Conservation (phyloP, 108 stramenopile species). For the Nannochloropsis salina region DNA sequence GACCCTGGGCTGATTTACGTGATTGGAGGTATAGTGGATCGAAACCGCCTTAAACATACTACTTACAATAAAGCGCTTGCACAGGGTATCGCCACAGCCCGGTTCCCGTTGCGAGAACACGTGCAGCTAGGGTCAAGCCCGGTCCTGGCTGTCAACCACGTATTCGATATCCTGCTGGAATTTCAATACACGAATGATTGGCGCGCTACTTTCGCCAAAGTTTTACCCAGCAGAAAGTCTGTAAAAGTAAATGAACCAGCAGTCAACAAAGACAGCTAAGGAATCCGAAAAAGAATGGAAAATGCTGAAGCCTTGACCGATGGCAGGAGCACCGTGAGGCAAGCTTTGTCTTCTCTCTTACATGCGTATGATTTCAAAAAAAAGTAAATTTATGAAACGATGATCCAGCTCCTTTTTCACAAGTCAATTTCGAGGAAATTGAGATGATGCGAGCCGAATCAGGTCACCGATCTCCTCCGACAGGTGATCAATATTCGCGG, state of each 20-base stretch:
- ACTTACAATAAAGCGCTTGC: conserved; percentile 40
- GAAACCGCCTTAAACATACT: conserved; percentile 38
- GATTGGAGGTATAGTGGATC: conserved; percentile 41
- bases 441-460: too few species aligned
- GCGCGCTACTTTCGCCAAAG: conserved; percentile 7
- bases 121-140: background rate
- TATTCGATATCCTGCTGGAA: conserved; percentile 35
- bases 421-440: too few species aligned
- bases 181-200: conserved; percentile 15
- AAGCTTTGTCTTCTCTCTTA: too few species aligned
- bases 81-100: conserved; percentile 10
- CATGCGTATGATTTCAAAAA: too few species aligned
- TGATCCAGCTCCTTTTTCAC: too few species aligned
- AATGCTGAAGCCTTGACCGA: too few species aligned
- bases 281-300: too few species aligned
- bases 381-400: too few species aligned
- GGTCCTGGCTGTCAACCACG: conserved; percentile 41
- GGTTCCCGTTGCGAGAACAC: conserved; percentile 5
- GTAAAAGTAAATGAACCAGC: background rate
- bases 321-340: too few species aligned
- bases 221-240: background rate
- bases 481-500: too few species aligned
- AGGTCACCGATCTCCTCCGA: too few species aligned
- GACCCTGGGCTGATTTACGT: conserved; percentile 41
- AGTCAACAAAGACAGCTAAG: background rate